phyloP scores from a whole-genome alignment of 2,329 filamentous ascomycete genomes.

The Lachnellula suecica region DNA sequence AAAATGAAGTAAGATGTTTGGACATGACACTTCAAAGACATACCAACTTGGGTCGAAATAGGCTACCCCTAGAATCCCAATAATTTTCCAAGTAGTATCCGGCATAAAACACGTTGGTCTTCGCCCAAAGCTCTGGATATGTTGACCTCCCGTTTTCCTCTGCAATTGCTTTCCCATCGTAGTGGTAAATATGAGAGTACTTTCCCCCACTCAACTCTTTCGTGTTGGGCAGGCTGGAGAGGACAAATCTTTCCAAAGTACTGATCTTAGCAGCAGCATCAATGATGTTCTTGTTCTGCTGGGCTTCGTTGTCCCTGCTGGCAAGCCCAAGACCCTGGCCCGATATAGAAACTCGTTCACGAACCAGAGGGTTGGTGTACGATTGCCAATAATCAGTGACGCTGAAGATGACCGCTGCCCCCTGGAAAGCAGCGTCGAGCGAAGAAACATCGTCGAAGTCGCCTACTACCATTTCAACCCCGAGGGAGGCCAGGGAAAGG shows the following conservation, averaged over 20 bases:
- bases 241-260: conserved; percentile 37
- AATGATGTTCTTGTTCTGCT: conserved; percentile 36
- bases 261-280: conserved; percentile 34
- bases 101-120: conserved; percentile 34
- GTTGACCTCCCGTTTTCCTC: conserved; percentile 29
- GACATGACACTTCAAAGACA: conserved; percentile 1
- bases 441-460: conserved; percentile 39
- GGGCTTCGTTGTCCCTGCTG: conserved; percentile 28
- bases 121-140: conserved; percentile 28
- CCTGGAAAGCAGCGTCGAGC: conserved; percentile 40
- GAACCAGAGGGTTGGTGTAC: not conserved
- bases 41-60: conserved; percentile 6
- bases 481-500: conserved; percentile 34
- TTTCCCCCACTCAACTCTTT: conserved; percentile 39
- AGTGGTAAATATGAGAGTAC: conserved; percentile 40
- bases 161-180: conserved; percentile 39
- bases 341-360: not conserved
- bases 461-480: conserved; percentile 42
- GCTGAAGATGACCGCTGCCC: conserved; percentile 51
- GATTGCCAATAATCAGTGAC: conserved; percentile 50
- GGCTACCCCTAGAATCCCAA: not conserved
- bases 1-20: not conserved
- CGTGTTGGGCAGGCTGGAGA: conserved; percentile 37
- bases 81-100: conserved; percentile 23
- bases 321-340: not conserved